A percentile compares a stretch with the other conserved stretches of the same genome.
These are phyloP conservation scores for Trapa bicornis DNA, from an alignment of 345 rosid genomes.

Conservation along the genomic window DNA sequence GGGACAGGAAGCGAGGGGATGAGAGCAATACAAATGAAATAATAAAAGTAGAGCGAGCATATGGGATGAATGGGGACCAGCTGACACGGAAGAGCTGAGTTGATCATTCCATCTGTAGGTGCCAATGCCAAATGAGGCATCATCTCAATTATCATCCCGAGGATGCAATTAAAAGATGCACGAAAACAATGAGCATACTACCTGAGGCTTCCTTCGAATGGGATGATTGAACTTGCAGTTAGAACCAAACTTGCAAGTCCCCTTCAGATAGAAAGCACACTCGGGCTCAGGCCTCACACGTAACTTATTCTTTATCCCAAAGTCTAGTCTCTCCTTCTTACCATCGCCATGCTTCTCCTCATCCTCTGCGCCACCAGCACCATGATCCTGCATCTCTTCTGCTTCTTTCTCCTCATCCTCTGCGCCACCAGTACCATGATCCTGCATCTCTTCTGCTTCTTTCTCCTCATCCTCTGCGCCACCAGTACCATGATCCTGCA, in stretches of 20 bases:
- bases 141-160: background rate
- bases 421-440: background rate
- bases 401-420: slow-evolving; percentile 5
- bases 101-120: too few species aligned
- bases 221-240: slow-evolving; percentile 93
- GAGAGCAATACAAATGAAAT: background rate
- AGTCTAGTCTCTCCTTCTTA: slow-evolving; percentile 8
- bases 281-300: slow-evolving; percentile 86
- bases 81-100: background rate
- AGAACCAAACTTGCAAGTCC: slow-evolving; percentile 72
- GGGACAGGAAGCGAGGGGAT: background rate
- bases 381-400: background rate
- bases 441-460: background rate
- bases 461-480: background rate
- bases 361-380: background rate
- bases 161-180: background rate
- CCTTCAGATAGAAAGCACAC: slow-evolving; percentile 70
- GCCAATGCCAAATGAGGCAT: too few species aligned
- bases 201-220: slow-evolving; percentile 41
- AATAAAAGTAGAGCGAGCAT: background rate
- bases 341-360: slow-evolving; percentile 10
- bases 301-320: slow-evolving; percentile 20
- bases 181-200: slow-evolving; percentile 8
- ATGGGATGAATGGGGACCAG: background rate
- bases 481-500: background rate